Evolutionary conservation across 2,329 filamentous ascomycete genomes (phyloP), one percentile per base, ranked within the genome.

Genomic region (Sordariomycetes sp.): DNA sequence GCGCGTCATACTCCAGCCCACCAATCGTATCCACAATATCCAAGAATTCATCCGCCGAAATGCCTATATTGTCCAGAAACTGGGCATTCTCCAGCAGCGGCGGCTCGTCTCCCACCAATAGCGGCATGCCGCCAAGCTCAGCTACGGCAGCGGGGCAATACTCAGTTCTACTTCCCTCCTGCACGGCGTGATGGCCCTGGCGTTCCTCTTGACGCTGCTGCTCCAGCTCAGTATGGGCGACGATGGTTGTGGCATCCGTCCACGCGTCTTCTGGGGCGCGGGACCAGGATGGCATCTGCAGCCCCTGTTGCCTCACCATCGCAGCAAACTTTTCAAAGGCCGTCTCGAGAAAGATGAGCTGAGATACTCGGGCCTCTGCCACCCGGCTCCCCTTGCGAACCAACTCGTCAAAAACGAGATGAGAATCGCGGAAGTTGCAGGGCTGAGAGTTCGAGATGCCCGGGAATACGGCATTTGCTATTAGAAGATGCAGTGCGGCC

Each of bases 381-480:
- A 45, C 39, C 7, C n/a, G 39, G 42, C 70, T 73, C 0, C 70
- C 69, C 1, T 65, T 65, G 1, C 48, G 39, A 0, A 69, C 65
- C 66, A 72, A 68, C 17, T 67, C 65, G 17, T 69, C 65, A 0
- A 73, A 59, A 1, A 72, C 66, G 2, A 61, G 64, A 52, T 62
- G 66, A 1, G 58, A 66, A 32, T 61, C 59, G 1, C 59, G 59
- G 2, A 45, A n/a, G 13, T 57, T 62, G 54, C 61, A 64, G 13
- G 58, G 45, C 13, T 68, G 64, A 12, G 62, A 61, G 22, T 68
- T 66, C 0, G 62, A 61, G 0, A 65, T 61, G 15, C 60, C 63
- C 0, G 69, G 69, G 58, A 72, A 72, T 1, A 72, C 60, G 0
- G 66, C 61, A 2, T 65, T 69, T 32, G 70, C 69, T 64, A 73